Evolutionary conservation across 1,139 yeast species (phyloP).

Genomic region (Magnusiomyces magnusii): DNA sequence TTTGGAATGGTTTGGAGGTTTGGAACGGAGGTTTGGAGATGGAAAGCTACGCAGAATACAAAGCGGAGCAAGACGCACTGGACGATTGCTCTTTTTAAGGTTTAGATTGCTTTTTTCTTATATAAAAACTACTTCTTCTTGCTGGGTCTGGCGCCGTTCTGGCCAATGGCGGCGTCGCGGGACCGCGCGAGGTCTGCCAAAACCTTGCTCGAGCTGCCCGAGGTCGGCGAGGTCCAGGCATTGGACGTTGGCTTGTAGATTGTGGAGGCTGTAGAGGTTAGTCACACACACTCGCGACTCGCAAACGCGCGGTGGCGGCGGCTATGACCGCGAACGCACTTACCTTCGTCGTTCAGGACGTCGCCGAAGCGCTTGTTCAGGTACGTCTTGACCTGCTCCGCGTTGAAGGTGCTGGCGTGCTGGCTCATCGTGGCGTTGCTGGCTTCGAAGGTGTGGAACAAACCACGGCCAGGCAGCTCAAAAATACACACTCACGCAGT

Average conservation of each 20-base stretch:
- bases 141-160: not conserved
- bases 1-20: too few species aligned
- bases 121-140: not conserved
- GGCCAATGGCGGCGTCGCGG: not conserved
- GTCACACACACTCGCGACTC: not conserved
- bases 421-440: too few species aligned
- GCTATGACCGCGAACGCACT: not conserved
- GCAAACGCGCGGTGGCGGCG: too few species aligned
- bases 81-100: too few species aligned
- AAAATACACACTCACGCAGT: too few species aligned
- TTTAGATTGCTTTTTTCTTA: too few species aligned
- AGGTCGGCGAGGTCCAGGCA: not conserved
- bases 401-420: not conserved
- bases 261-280: not conserved
- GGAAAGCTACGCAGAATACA: too few species aligned
- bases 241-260: not conserved
- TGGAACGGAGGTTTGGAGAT: too few species aligned
- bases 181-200: not conserved
- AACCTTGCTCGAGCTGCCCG: not conserved
- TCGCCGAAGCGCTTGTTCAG: not conserved
- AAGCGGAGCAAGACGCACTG: too few species aligned
- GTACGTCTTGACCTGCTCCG: not conserved
- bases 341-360: not conserved
- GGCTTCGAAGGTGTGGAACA: not conserved
- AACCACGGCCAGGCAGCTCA: too few species aligned